Evolutionary conservation across 495 filamentous ascomycete genomes (phyloP), one percentile per base, ranked within the genome.

Genomic region (Neurospora cerealis): DNA sequence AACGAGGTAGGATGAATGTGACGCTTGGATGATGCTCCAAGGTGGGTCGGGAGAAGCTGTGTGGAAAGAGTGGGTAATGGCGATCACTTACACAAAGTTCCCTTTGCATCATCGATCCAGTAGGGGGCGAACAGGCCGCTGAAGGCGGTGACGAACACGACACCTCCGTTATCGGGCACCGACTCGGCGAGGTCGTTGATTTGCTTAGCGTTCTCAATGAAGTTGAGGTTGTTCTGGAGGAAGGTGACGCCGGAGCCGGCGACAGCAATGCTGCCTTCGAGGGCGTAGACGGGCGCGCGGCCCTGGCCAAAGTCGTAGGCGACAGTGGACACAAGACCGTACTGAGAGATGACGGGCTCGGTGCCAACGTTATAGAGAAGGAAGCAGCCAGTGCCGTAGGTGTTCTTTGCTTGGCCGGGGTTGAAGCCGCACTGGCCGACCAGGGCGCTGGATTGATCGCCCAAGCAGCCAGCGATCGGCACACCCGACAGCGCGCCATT

Each of bases 41-140:
- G 15, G 54, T 66, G 54, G 54, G 54, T 62, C 54, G 54, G 54
- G 28, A 62, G 28, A 62, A 62, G 54, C 28, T 17, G 28, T 62
- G 28, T 8, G 54, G 28, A 15, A 28, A 72, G 38, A 70, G 32
- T 44, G 38, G 69, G 17, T 69, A 24, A 13, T 32, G 36, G 60
- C 46, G n/a, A 37, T 24, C 76, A 83, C 89, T 85, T 85, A 92
- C 91, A 95, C 28, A 96, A 89, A 2, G 95, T 97, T 71, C 95
- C 95, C 82, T 94, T 91, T 40, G 94, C 94, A 82, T 97, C 93
- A 80, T 97, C 95, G 75, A 97, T 97, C 95, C 95, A 98, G 81
- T 97, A 97, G n/a, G 95, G 95, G 21, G 95, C 95, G 81, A 97
- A 97, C 1, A 98, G 86, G 74, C 95, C 95, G 84, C 93, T 96